Percentiles rank a stretch among this genome's conserved stretches.
These are phyloP conservation scores for Phaffia australis DNA, from an alignment of 768 basidiomycete genomes.

Conservation along the genomic window DNA sequence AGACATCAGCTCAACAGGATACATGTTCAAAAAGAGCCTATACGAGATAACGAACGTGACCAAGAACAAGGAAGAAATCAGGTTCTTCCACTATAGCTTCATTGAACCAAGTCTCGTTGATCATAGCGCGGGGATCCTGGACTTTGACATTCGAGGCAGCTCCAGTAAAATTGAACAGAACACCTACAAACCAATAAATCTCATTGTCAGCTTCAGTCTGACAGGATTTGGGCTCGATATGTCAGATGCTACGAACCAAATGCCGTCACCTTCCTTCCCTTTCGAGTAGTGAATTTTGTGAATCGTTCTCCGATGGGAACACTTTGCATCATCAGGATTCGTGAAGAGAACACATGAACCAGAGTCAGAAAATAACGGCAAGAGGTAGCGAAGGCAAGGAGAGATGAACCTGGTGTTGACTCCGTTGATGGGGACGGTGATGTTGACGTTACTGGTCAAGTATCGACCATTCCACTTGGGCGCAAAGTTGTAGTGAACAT, in stretches of 20 bases:
- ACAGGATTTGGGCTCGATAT: too few relatives aligned
- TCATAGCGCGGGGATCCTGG: constrained; percentile 61
- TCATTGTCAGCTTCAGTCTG: too few relatives aligned
- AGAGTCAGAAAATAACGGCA: background rate
- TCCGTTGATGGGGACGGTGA: constrained; percentile 50
- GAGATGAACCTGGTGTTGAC: constrained; percentile 37
- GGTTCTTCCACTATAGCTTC: constrained; percentile 70
- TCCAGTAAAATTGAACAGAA: constrained; percentile 63
- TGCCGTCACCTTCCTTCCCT: constrained; percentile 63
- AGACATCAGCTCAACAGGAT: constrained; percentile 54
- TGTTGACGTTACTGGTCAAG: constrained; percentile 74
- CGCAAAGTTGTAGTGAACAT: constrained; percentile 53
- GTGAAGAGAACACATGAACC: background rate
- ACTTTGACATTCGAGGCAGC: constrained; percentile 39
- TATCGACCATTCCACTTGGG: constrained; percentile 60
- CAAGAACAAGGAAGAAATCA: constrained; percentile 50
- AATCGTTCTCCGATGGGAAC: constrained; percentile 50
- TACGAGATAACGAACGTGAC: background rate
- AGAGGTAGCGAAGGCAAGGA: background rate
- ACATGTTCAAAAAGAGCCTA: constrained; percentile 51
- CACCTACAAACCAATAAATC: too few relatives aligned
- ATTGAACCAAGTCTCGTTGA: constrained; percentile 68
- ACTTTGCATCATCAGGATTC: background rate
- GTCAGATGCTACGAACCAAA: too few relatives aligned
- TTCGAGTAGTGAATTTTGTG: constrained; percentile 58